Evolutionary conservation across 768 basidiomycete species (phyloP).

Genomic region (Xanthoconium stramineum): DNA sequence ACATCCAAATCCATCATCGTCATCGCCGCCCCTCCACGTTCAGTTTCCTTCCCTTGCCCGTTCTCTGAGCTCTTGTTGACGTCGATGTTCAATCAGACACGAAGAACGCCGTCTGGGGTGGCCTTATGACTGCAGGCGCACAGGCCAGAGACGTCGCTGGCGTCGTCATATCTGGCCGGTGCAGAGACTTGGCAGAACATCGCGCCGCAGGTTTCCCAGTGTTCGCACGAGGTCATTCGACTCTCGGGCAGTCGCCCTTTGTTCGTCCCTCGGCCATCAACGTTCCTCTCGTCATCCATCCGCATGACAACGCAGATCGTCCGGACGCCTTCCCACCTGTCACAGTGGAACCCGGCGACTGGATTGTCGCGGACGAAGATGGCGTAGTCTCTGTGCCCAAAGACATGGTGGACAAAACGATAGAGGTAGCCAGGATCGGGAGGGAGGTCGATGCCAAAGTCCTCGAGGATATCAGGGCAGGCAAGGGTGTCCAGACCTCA

Average conservation of each 20-base stretch:
- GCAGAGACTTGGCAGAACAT: conserved; percentile 82
- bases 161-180: conserved; percentile 80
- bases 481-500: conserved; percentile 71
- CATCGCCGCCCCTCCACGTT: conserved; percentile 72
- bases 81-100: conserved; percentile 41
- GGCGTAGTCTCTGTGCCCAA: conserved; percentile 82
- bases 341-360: conserved; percentile 69
- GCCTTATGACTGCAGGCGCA: conserved; percentile 87
- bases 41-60: conserved; percentile 24
- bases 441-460: conserved; percentile 68
- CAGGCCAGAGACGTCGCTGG: conserved; percentile 66
- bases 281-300: conserved; percentile 51
- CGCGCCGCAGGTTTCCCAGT: conserved; percentile 69
- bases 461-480: conserved; percentile 70
- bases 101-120: conserved; percentile 89
- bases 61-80: neutral
- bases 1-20: conserved; percentile 65
- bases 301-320: conserved; percentile 30
- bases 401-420: conserved; percentile 49
- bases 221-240: conserved; percentile 78
- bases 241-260: conserved; percentile 82
- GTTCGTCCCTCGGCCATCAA: conserved; percentile 77
- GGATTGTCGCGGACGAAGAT: conserved; percentile 84
- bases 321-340: conserved; percentile 48
- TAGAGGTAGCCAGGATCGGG: conserved; percentile 54